Conservation (phyloP, 2,329 filamentous ascomycete species). For the Alternaria arbusti region DNA sequence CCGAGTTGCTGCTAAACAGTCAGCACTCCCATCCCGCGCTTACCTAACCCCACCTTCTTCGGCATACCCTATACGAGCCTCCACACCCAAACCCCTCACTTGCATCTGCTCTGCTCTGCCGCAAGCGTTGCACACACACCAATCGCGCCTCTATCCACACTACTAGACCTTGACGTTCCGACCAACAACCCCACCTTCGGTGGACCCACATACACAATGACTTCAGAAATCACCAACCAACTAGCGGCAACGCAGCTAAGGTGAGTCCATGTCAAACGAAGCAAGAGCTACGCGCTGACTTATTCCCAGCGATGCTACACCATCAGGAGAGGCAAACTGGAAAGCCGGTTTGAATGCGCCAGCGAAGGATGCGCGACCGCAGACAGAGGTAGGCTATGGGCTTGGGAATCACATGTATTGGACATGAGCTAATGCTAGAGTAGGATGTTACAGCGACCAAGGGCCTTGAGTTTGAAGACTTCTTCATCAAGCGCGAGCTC, state of each 20-base stretch:
- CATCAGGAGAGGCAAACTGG: slow-evolving; percentile 69
- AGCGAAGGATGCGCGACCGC: slow-evolving; percentile 75
- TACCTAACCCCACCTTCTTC: slow-evolving; percentile 19
- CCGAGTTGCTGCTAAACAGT: slow-evolving; percentile 18
- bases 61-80: slow-evolving; percentile 19
- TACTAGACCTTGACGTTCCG: slow-evolving; percentile 19
- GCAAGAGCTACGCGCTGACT: slow-evolving; percentile 14
- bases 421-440: slow-evolving; percentile 17
- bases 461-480: slow-evolving; percentile 96
- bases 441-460: slow-evolving; percentile 98
- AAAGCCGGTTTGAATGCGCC: slow-evolving; percentile 75
- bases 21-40: slow-evolving; percentile 12
- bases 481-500: slow-evolving; percentile 90
- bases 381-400: slow-evolving; percentile 71
- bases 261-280: slow-evolving; percentile 36
- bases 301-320: slow-evolving; percentile 52
- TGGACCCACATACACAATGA: slow-evolving; percentile 50
- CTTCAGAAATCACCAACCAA: slow-evolving; percentile 61
- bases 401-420: background rate
- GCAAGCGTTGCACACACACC: slow-evolving; percentile 27
- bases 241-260: slow-evolving; percentile 62
- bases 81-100: slow-evolving; percentile 22
- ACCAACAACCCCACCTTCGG: slow-evolving; percentile 27
- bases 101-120: slow-evolving; percentile 21
- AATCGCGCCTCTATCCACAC: slow-evolving; percentile 13